These are phyloP conservation scores for Dichotomopilus funicola DNA, from an alignment of 2,329 filamentous ascomycete species.

Conservation along the genomic window DNA sequence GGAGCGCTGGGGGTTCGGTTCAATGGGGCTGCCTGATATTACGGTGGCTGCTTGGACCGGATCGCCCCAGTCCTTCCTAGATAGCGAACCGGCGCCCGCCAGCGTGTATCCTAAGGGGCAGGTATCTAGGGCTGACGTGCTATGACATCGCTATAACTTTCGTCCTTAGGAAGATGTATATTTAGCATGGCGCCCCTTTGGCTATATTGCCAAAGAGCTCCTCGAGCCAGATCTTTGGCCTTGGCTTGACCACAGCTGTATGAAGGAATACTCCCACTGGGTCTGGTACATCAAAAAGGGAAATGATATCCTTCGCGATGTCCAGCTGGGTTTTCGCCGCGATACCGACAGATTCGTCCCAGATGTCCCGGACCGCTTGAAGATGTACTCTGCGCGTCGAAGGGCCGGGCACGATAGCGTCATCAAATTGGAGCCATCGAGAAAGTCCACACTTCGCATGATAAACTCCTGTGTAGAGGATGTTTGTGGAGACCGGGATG, in stretches of 20 bases:
- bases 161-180: not conserved
- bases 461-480: not conserved
- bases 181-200: not conserved
- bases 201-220: not conserved
- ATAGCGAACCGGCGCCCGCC: not conserved
- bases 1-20: not conserved
- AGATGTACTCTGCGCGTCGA: not conserved
- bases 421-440: not conserved
- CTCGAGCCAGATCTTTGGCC: not conserved
- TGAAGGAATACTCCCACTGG: not conserved
- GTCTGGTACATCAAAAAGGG: not conserved
- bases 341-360: not conserved
- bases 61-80: slow-evolving; percentile 1
- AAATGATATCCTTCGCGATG: not conserved
- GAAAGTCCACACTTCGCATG: not conserved
- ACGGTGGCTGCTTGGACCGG: slow-evolving; percentile 2
- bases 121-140: not conserved
- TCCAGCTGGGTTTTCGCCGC: not conserved
- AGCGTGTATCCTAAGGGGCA: not conserved
- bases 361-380: not conserved
- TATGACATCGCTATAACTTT: not conserved
- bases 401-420: not conserved
- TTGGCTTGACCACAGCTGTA: not conserved
- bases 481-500: not conserved
- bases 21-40: not conserved